phyloP scores from a whole-genome alignment of 345 rosid genomes.

The Brassica carinata region DNA sequence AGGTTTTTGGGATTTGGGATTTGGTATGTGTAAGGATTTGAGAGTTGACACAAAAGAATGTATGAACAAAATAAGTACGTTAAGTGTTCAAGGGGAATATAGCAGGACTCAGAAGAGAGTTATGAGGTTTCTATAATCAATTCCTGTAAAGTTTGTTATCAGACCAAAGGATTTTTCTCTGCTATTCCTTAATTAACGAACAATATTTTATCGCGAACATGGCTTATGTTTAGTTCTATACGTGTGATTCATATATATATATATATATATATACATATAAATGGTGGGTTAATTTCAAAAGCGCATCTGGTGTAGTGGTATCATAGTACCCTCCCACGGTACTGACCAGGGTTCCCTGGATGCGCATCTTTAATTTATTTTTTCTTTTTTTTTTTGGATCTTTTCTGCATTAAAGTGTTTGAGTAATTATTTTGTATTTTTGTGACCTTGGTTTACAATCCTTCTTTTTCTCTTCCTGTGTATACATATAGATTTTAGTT shows the following conservation, averaged over 20 bases:
- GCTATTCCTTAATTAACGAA: background rate
- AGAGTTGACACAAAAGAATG: slow-evolving; percentile 23
- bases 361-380: slow-evolving; percentile 46
- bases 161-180: slow-evolving; percentile 13
- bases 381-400: background rate
- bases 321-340: slow-evolving; percentile 99
- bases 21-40: background rate
- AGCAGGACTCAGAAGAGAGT: slow-evolving; percentile 5
- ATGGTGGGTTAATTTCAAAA: no score
- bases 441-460: background rate
- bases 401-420: background rate
- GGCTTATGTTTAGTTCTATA: background rate
- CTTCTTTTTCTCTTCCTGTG: background rate
- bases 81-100: slow-evolving; percentile 11
- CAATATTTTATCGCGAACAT: background rate
- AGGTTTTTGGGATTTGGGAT: background rate
- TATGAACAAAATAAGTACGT: background rate
- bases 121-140: slow-evolving; percentile 24
- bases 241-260: background rate
- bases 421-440: background rate
- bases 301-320: slow-evolving; percentile 99
- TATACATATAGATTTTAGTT: background rate
- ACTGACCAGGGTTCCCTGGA: slow-evolving; percentile 97
- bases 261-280: no score
- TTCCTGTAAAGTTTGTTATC: slow-evolving; percentile 29